Base-by-base conservation (phyloP, 202 grass and related monocot genomes). In the Elaeis oleifera region DNA sequence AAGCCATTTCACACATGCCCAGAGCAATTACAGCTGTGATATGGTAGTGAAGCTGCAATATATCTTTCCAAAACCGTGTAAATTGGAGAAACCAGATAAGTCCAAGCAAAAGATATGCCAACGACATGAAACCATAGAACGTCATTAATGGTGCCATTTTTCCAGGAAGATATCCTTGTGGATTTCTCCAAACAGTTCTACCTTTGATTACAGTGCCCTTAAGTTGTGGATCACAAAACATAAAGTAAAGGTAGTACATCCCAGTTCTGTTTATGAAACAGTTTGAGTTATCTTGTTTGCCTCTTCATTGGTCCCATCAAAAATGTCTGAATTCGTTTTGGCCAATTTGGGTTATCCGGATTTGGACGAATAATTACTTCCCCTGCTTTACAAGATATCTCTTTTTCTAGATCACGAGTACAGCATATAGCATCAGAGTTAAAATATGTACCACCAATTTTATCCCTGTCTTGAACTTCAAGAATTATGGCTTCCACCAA, bases 1-100 rank as follows among this genome's bases (percentile, higher is more conserved):
- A 86, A 66, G 94, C 78, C 94, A 99, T 99, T 81, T 99, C 88
- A 3, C 94, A 99, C 94, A 99, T 99, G 71, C 94, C 89, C 71
- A 99, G 75, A 53, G 94, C 94, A 75, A 99, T 92, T 26, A 99
- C 94, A 49, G 82, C 85, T 56, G 94, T 99, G 71, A 99, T 92
- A 74, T 99, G 82, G 80, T 92, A 99, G 74, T 99, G 94, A 55
- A 99, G 82, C 54, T 92, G 88, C 77, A 99, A 74, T 67, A 90
- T 84, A 31, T 92, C 88, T 57, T 84, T 92, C 94, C 88, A 99
- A 73, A 73, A 75, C 17, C 80, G 75, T 64, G 89, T 82, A 60
- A 99, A 92, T 69, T 86, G 79, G 71, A 99, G 76, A 76, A 99
- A 99, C 94, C 94, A 99, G 16, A 89, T 57, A 66, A 99, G 88